Conservation (phyloP, 2,329 filamentous ascomycete species). For the Diplodia seriata region DNA sequence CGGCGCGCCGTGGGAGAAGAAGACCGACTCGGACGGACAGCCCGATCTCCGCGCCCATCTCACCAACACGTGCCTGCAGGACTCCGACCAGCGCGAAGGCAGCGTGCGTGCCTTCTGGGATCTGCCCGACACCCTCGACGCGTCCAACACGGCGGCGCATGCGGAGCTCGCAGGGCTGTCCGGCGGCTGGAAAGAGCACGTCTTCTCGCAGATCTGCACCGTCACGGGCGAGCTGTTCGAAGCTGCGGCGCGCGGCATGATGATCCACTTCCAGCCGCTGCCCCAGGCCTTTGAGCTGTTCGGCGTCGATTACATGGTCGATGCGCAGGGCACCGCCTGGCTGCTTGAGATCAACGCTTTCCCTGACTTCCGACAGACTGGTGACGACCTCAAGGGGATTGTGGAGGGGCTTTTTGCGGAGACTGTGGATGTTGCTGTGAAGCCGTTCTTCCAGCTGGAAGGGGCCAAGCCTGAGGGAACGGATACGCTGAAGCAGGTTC, state of each 20-base stretch:
- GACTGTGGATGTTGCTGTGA: conserved; percentile 71
- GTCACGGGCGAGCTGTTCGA: conserved; percentile 82
- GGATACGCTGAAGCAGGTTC: conserved; percentile 49
- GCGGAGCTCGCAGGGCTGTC: conserved; percentile 25
- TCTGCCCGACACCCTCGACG: conserved; percentile 54
- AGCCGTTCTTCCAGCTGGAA: conserved; percentile 67
- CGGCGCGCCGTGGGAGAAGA: conserved; percentile 62
- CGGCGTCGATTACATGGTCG: conserved; percentile 88
- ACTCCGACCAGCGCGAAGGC: conserved; percentile 61
- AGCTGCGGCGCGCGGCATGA: conserved; percentile 82
- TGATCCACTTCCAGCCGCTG: conserved; percentile 88
- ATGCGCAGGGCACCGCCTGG: conserved; percentile 69
- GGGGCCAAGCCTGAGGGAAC: conserved; percentile 35
- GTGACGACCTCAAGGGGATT: conserved; percentile 72
- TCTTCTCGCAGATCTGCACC: conserved; percentile 76
- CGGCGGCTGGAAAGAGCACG: conserved; percentile 59
- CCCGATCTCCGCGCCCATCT: conserved; percentile 75
- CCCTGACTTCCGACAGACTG: conserved; percentile 94
- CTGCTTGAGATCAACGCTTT: conserved; percentile 94
- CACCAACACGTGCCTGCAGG: conserved; percentile 94
- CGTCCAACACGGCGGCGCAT: conserved; percentile 2
- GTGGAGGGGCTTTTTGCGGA: conserved; percentile 79
- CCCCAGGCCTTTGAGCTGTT: conserved; percentile 91
- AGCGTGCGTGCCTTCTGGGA: conserved; percentile 79
- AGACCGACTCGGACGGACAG: conserved; percentile 39